Percentiles rank a stretch among this genome's conserved stretches.
Conservation (phyloP, 106 monocot species). For the Gastrodia elata region DNA sequence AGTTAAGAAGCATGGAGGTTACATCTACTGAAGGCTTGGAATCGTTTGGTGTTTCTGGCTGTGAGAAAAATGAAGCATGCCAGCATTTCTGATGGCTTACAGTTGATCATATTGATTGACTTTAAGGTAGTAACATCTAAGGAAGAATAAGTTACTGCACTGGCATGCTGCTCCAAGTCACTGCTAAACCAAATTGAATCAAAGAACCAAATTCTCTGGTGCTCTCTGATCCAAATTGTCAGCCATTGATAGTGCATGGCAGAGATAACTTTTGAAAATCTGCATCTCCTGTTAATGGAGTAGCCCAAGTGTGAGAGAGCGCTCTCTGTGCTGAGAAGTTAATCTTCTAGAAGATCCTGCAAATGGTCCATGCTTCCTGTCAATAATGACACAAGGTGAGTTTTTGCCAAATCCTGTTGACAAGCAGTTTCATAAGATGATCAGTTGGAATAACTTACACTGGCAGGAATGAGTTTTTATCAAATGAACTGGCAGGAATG, state of each 20-base stretch:
- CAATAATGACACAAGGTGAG: neutral
- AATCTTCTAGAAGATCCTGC: slow-evolving; percentile 58
- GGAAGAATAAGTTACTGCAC: slow-evolving; percentile 9
- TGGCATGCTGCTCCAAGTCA: slow-evolving; percentile 19
- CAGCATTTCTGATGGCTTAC: slow-evolving; percentile 20
- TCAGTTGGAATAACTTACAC: slow-evolving; percentile 25
- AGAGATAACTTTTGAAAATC: slow-evolving; percentile 20
- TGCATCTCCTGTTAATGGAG: slow-evolving; percentile 7
- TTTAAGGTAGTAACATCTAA: slow-evolving; percentile 15
- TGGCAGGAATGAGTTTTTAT: slow-evolving; percentile 53
- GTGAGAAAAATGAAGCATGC: slow-evolving; percentile 33
- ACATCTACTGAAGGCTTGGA: slow-evolving; percentile 22
- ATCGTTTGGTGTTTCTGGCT: slow-evolving; percentile 15
- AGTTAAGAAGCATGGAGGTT: slow-evolving; percentile 36
- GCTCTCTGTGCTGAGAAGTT: slow-evolving; percentile 36
- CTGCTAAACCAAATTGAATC: slow-evolving; percentile 30
- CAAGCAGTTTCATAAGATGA: neutral
- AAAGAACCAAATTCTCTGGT: slow-evolving; percentile 13
- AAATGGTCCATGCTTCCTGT: slow-evolving; percentile 66
- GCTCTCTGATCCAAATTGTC: slow-evolving; percentile 19
- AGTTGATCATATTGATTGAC: slow-evolving; percentile 9
- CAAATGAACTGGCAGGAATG: slow-evolving; percentile 35
- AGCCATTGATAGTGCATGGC: slow-evolving; percentile 10
- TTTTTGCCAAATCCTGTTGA: neutral
- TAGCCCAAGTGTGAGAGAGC: slow-evolving; percentile 37